Percentiles rank a stretch among this genome's conserved stretches.
Conservation (phyloP, 164 flowering plant genomes). For the Nelumbo lutea region DNA sequence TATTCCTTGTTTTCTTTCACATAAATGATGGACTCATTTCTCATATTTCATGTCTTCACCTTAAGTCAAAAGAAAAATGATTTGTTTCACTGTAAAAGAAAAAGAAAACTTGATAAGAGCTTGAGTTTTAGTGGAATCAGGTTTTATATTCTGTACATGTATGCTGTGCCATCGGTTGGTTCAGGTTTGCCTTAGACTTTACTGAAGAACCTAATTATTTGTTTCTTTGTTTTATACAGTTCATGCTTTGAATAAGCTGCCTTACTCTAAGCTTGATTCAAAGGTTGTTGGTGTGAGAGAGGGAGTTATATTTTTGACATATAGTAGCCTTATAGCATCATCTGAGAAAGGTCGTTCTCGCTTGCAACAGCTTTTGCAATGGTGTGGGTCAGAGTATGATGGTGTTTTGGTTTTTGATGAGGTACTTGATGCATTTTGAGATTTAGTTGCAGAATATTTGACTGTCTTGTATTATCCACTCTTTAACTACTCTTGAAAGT, state of each 20-base stretch:
- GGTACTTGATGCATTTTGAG: conserved; percentile 34
- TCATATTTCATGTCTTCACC: background rate
- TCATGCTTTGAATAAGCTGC: conserved; percentile 92
- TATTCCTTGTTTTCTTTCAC: background rate
- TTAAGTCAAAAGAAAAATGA: no score
- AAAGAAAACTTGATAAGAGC: no score
- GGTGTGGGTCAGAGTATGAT: conserved; percentile 84
- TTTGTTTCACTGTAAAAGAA: no score
- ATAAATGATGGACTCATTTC: background rate
- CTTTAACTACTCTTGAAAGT: no score
- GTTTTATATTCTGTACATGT: conserved; percentile 1
- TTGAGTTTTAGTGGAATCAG: background rate
- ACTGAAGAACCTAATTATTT: background rate
- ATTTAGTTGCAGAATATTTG: background rate
- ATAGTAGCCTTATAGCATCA: conserved; percentile 96
- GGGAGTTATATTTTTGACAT: conserved; percentile 88
- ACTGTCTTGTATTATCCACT: background rate
- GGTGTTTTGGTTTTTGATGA: conserved; percentile 94
- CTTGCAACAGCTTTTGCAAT: conserved; percentile 85
- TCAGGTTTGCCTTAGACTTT: background rate
- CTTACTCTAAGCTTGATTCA: conserved; percentile 96
- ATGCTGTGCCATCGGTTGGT: background rate
- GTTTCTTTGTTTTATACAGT: conserved; percentile 39
- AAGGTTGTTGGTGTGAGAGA: conserved; percentile 83
- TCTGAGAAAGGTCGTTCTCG: conserved; percentile 97